These are phyloP conservation scores for Triangularia verruculosa DNA, from an alignment of 2,329 filamentous ascomycete genomes.

Conservation along the genomic window DNA sequence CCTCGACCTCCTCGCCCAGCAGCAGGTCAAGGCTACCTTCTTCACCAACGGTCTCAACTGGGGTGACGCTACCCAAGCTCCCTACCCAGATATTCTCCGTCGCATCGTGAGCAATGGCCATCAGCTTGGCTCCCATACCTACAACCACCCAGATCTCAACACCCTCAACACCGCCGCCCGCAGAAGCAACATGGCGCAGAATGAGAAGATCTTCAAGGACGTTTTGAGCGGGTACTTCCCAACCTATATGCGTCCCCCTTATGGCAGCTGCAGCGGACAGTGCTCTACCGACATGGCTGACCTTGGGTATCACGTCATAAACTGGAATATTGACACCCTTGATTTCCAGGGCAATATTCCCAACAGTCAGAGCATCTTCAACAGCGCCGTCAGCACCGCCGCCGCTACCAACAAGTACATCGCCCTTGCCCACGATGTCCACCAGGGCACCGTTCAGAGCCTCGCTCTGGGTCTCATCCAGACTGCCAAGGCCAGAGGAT, in stretches of 20 bases:
- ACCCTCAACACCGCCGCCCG: conserved; percentile 20
- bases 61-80: conserved; percentile 27
- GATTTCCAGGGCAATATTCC: conserved; percentile 37
- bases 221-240: conserved; percentile 33
- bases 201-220: conserved; percentile 31
- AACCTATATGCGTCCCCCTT: conserved; percentile 36
- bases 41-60: conserved; percentile 32
- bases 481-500: conserved; percentile 40
- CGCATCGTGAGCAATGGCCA: conserved; percentile 34
- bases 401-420: conserved; percentile 38
- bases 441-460: conserved; percentile 32
- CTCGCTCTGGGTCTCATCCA: conserved; percentile 41
- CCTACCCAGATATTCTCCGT: conserved; percentile 18
- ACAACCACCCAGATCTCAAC: conserved; percentile 32
- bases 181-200: conserved; percentile 29
- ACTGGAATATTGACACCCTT: conserved; percentile 47
- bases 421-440: conserved; percentile 41
- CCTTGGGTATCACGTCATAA: conserved; percentile 42
- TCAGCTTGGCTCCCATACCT: conserved; percentile 36
- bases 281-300: conserved; percentile 17
- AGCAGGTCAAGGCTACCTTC: conserved; percentile 33
- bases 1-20: conserved; percentile 34
- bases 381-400: conserved; percentile 30
- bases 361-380: conserved; percentile 38
- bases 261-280: conserved; percentile 22